Evolutionary conservation across 495 filamentous ascomycete genomes (phyloP).

Genomic region (Penicillium dipodomyicola): DNA sequence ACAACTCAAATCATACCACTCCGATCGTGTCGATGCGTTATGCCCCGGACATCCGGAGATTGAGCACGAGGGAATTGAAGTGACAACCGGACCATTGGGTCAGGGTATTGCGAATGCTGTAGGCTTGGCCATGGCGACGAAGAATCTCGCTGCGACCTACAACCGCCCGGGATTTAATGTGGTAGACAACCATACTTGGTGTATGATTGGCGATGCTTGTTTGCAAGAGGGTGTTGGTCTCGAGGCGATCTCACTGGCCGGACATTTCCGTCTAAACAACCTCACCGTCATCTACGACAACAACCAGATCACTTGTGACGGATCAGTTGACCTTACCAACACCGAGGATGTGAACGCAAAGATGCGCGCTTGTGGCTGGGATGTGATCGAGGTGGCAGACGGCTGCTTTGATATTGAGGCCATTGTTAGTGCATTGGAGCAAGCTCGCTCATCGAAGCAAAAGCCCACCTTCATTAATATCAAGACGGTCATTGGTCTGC

Average conservation of each 20-base stretch:
- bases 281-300: slow-evolving; percentile 59
- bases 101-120: slow-evolving; percentile 61
- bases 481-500: slow-evolving; percentile 55
- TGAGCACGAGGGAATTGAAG: slow-evolving; percentile 59
- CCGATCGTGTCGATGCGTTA: slow-evolving; percentile 47
- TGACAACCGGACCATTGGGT: slow-evolving; percentile 61
- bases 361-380: slow-evolving; percentile 58
- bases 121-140: slow-evolving; percentile 57
- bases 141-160: slow-evolving; percentile 53
- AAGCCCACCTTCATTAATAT: slow-evolving; percentile 61
- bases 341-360: slow-evolving; percentile 59
- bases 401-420: slow-evolving; percentile 52
- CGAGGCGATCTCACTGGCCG: slow-evolving; percentile 56
- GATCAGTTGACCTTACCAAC: slow-evolving; percentile 53
- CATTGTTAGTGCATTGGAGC: slow-evolving; percentile 48
- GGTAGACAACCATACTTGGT: slow-evolving; percentile 52
- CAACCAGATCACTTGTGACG: slow-evolving; percentile 57
- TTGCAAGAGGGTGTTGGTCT: slow-evolving; percentile 59
- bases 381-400: slow-evolving; percentile 55
- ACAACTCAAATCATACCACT: slow-evolving; percentile 60
- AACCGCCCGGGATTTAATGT: slow-evolving; percentile 51
- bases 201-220: slow-evolving; percentile 59
- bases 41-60: slow-evolving; percentile 63
- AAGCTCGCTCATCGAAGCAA: slow-evolving; percentile 40
- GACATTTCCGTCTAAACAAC: slow-evolving; percentile 54